Evolutionary conservation across 176 grass and related monocot species (phyloP).

Genomic region (Cenchrus purpureus): DNA sequence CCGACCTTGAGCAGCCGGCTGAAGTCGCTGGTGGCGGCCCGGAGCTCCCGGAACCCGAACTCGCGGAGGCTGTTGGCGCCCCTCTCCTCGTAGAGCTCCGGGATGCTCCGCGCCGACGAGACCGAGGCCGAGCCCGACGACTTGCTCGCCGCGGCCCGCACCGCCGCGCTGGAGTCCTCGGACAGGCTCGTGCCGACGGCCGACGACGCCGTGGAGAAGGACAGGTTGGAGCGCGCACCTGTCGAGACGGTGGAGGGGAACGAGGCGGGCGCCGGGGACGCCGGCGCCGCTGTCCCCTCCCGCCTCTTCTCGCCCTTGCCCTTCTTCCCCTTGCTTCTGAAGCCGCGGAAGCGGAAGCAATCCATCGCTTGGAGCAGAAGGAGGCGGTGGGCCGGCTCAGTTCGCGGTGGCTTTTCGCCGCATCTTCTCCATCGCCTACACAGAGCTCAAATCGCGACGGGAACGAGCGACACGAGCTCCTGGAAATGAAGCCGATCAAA

Average conservation of each 20-base stretch:
- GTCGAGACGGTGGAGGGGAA: constrained; percentile 31
- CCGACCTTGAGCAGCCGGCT: constrained; percentile 77
- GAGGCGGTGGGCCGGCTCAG: neutral
- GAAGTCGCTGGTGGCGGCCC: constrained; percentile 64
- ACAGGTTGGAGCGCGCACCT: constrained; percentile 27
- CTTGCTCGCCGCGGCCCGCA: constrained; percentile 33
- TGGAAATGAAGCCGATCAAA: neutral
- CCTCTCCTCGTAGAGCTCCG: constrained; percentile 73
- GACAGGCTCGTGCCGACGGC: constrained; percentile 39
- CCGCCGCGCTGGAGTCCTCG: constrained; percentile 24
- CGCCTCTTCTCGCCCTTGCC: constrained; percentile 9
- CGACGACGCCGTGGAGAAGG: constrained; percentile 21
- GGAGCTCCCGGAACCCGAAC: constrained; percentile 70
- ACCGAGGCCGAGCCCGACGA: constrained; percentile 58
- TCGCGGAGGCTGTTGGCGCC: constrained; percentile 51
- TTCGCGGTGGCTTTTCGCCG: neutral
- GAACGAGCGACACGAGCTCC: neutral
- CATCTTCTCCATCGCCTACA: constrained; percentile 11
- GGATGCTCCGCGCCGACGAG: constrained; percentile 68
- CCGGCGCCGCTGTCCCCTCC: constrained; percentile 8
- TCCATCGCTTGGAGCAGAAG: constrained; percentile 30
- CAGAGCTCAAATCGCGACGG: neutral
- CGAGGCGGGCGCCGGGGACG: constrained; percentile 6
- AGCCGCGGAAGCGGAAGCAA: constrained; percentile 48
- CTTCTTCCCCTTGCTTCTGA: constrained; percentile 18